These are phyloP conservation scores for Penicillium nucicola DNA, from an alignment of 495 filamentous ascomycete species.

Conservation along the genomic window DNA sequence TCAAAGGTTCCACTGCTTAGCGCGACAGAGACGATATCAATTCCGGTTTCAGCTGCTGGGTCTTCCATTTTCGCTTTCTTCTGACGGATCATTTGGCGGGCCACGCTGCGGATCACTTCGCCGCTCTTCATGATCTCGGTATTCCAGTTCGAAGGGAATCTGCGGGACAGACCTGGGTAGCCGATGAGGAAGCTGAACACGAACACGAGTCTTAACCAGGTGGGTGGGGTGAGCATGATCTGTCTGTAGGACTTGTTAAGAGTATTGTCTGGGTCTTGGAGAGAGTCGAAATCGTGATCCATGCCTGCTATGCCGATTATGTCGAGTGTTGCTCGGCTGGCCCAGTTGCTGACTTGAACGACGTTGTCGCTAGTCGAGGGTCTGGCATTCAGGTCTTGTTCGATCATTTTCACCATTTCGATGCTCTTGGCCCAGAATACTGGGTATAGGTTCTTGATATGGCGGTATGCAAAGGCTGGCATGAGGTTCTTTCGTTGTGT, in stretches of 20 bases:
- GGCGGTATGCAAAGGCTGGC: slow-evolving; percentile 82
- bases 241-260: slow-evolving; percentile 63
- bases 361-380: slow-evolving; percentile 24
- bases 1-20: slow-evolving; percentile 70
- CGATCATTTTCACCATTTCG: slow-evolving; percentile 44
- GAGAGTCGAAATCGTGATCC: slow-evolving; percentile 74
- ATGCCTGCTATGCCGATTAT: slow-evolving; percentile 87
- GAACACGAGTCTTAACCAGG: slow-evolving; percentile 28
- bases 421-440: slow-evolving; percentile 74
- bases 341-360: slow-evolving; percentile 63
- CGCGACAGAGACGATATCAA: slow-evolving; percentile 83
- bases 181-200: slow-evolving; percentile 41
- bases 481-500: slow-evolving; percentile 73
- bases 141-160: slow-evolving; percentile 67
- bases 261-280: slow-evolving; percentile 59
- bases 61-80: slow-evolving; percentile 63
- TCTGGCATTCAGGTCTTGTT: slow-evolving; percentile 27
- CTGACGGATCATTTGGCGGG: slow-evolving; percentile 61
- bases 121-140: slow-evolving; percentile 52
- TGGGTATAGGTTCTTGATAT: slow-evolving; percentile 83
- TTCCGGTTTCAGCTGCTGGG: slow-evolving; percentile 33
- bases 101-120: slow-evolving; percentile 57
- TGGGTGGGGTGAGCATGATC: slow-evolving; percentile 29
- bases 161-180: slow-evolving; percentile 27
- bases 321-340: slow-evolving; percentile 73